A percentile compares a stretch with the other conserved stretches of the same genome.
Conservation (phyloP, 768 basidiomycete genomes). For the Psilocybe sp. region DNA sequence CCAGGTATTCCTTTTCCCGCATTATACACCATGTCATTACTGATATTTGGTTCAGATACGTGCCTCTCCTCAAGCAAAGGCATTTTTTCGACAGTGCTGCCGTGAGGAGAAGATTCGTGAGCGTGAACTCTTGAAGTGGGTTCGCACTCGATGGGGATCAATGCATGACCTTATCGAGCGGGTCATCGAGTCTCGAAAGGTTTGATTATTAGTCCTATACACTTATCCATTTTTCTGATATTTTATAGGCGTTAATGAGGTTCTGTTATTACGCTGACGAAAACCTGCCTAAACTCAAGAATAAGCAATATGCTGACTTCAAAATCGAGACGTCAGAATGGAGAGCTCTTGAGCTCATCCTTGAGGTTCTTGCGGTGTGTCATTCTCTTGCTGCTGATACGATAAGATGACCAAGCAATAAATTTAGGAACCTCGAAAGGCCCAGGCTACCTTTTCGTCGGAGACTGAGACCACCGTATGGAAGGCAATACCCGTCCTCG, state of each 20-base stretch:
- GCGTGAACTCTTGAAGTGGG: constrained; percentile 25
- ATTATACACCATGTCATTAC: constrained; percentile 1
- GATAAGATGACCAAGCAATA: no score
- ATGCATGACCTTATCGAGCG: constrained; percentile 21
- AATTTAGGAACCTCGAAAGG: constrained; percentile 21
- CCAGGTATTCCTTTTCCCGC: constrained; percentile 13
- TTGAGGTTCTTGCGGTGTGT: constrained; percentile 20
- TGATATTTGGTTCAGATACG: constrained; percentile 19
- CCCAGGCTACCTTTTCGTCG: constrained; percentile 21
- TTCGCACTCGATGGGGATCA: constrained; percentile 27
- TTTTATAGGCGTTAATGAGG: constrained; percentile 15
- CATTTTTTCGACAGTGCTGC: constrained; percentile 18
- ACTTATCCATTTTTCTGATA: not conserved
- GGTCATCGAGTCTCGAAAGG: constrained; percentile 5
- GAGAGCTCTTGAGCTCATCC: constrained; percentile 17
- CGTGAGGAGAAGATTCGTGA: constrained; percentile 11
- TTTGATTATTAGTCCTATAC: not conserved
- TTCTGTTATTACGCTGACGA: constrained; percentile 21
- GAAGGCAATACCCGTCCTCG: constrained; percentile 23
- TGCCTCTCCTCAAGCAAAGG: constrained; percentile 22
- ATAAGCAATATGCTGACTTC: constrained; percentile 22
- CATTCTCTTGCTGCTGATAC: constrained; percentile 3
- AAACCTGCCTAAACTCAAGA: constrained; percentile 21
- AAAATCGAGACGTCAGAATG: constrained; percentile 18
- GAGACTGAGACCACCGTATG: constrained; percentile 20